Evolutionary conservation across 73 alveolate genomes (phyloP).

Genomic region (Tetrahymena malaccensis): DNA sequence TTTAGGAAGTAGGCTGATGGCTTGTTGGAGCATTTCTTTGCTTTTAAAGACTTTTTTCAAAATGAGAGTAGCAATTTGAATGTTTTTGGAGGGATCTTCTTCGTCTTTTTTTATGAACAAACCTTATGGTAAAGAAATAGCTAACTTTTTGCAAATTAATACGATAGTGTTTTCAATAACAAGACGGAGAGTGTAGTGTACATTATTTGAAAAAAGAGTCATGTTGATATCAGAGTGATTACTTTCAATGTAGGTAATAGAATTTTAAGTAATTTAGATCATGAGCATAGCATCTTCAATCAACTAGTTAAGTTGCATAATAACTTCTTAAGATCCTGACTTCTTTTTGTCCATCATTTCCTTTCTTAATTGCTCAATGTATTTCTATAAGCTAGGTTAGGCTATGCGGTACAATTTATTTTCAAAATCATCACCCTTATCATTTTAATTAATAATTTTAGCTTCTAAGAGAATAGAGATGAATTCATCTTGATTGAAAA

Average conservation of each 20-base stretch:
- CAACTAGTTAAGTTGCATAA: background rate
- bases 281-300: background rate
- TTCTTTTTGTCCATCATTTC: background rate
- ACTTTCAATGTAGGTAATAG: background rate
- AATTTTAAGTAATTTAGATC: background rate
- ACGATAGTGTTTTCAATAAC: background rate
- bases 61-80: background rate
- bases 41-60: background rate
- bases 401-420: background rate
- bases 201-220: background rate
- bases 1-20: background rate
- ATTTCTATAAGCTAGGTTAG: background rate
- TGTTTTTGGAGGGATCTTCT: background rate
- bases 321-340: background rate
- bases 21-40: background rate
- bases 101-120: background rate
- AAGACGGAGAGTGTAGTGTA: background rate
- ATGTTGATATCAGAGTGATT: background rate
- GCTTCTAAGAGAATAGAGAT: background rate
- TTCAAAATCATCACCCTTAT: background rate
- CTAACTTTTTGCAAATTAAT: background rate
- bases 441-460: background rate
- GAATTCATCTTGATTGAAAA: background rate
- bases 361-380: background rate
- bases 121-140: background rate